phyloP scores from a whole-genome alignment of 805 yeast species.

The Priceomyces melissophilus region DNA sequence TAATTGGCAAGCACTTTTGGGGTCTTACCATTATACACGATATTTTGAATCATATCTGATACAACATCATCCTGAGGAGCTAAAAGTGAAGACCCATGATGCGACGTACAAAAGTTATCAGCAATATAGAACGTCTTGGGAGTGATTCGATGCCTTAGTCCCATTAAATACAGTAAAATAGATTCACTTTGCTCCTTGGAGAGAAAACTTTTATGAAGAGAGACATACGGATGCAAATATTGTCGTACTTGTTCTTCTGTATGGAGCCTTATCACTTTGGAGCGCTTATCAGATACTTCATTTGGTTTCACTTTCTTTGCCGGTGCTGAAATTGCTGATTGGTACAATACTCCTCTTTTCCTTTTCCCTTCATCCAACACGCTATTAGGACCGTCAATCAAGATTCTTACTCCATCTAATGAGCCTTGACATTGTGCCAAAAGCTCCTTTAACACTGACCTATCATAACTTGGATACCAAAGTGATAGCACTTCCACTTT shows the following conservation, averaged over 20 bases:
- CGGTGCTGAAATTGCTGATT: conserved; percentile 11
- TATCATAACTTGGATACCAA: conserved; percentile 43
- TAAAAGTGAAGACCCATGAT: conserved; percentile 42
- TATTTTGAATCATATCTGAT: conserved; percentile 4
- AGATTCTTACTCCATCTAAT: conserved; percentile 32
- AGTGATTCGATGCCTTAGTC: conserved; percentile 37
- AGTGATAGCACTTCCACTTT: conserved; percentile 35
- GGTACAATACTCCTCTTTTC: conserved; percentile 11
- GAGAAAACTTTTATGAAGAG: conserved; percentile 49
- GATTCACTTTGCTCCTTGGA: conserved; percentile 47
- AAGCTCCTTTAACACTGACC: conserved; percentile 45
- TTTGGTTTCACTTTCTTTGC: conserved; percentile 1
- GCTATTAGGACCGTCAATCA: conserved; percentile 33
- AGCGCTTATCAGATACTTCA: neutral
- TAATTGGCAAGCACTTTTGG: conserved; percentile 24
- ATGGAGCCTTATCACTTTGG: conserved; percentile 39
- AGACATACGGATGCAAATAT: conserved; percentile 45
- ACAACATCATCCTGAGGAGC: conserved; percentile 5
- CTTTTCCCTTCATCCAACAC: conserved; percentile 1
- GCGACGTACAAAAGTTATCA: conserved; percentile 57
- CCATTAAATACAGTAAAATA: conserved; percentile 40
- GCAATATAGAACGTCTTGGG: conserved; percentile 55
- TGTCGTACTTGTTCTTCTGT: conserved; percentile 50
- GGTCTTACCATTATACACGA: conserved; percentile 44
- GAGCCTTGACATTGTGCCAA: conserved; percentile 55